Percentiles rank a stretch among this genome's conserved stretches.
Conservation (phyloP, 495 filamentous ascomycete species). For the Aspergillus heteromorphus region DNA sequence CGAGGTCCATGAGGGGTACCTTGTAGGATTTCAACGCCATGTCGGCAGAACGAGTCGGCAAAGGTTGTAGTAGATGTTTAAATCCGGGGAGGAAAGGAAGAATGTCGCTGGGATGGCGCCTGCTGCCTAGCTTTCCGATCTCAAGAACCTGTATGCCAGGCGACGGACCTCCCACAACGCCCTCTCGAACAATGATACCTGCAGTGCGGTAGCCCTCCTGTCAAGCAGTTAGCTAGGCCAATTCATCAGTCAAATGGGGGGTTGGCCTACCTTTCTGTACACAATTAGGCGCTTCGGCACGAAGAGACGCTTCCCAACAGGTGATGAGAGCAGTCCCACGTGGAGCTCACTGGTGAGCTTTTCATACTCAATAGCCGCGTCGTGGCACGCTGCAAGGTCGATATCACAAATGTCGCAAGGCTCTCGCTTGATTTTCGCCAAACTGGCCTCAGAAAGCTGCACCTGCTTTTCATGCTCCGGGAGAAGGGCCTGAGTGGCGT, state of each 20-base stretch:
- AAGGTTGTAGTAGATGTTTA: constrained; percentile 50
- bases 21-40: constrained; percentile 60
- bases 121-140: constrained; percentile 55
- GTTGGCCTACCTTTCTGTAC: constrained; percentile 49
- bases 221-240: constrained; percentile 11
- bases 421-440: constrained; percentile 84
- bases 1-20: constrained; percentile 66
- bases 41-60: constrained; percentile 51
- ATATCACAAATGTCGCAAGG: constrained; percentile 75
- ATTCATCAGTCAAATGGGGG: background rate
- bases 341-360: constrained; percentile 69
- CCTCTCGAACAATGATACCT: constrained; percentile 74
- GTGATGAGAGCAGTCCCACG: constrained; percentile 61
- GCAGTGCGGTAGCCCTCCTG: constrained; percentile 73
- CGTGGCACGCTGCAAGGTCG: constrained; percentile 72
- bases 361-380: constrained; percentile 72
- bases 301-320: constrained; percentile 77
- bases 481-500: constrained; percentile 92
- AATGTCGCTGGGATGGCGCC: constrained; percentile 68
- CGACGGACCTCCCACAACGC: constrained; percentile 50
- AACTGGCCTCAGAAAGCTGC: constrained; percentile 83
- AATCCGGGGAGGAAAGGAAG: constrained; percentile 72
- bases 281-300: constrained; percentile 67
- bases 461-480: constrained; percentile 94
- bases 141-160: constrained; percentile 74